Evolutionary conservation across 768 basidiomycete species (phyloP).

Genomic region (Mycena galericulata): DNA sequence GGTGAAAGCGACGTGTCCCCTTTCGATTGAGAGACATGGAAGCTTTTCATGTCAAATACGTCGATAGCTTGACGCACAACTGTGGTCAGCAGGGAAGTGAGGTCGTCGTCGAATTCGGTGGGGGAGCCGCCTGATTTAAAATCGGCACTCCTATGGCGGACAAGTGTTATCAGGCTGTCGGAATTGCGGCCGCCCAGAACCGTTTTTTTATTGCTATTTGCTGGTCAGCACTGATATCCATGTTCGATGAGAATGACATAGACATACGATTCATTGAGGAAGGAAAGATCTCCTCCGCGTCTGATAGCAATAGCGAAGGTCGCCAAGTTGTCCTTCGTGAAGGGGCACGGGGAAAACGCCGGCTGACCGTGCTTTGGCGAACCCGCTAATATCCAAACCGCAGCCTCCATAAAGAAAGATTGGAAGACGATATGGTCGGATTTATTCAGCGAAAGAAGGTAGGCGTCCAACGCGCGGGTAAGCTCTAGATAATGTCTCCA

Average conservation of each 20-base stretch:
- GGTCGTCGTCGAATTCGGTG: background rate
- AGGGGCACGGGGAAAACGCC: slow-evolving; percentile 1
- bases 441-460: background rate
- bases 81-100: background rate
- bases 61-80: slow-evolving; percentile 10
- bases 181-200: slow-evolving; percentile 2
- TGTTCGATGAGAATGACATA: background rate
- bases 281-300: background rate
- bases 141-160: background rate
- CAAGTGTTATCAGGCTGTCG: background rate
- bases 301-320: background rate
- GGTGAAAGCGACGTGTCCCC: background rate
- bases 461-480: background rate
- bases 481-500: slow-evolving; percentile 15
- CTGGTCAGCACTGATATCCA: background rate
- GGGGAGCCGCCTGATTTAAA: background rate
- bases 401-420: slow-evolving; percentile 6
- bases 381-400: background rate
- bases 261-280: slow-evolving; percentile 5
- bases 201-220: background rate
- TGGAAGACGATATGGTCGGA: background rate
- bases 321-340: background rate
- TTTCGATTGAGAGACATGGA: background rate
- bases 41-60: background rate
- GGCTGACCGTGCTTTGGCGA: background rate